Evolutionary conservation across 495 filamentous ascomycete genomes (phyloP), one percentile per base, ranked within the genome.

Genomic region (Xylaria sp.): DNA sequence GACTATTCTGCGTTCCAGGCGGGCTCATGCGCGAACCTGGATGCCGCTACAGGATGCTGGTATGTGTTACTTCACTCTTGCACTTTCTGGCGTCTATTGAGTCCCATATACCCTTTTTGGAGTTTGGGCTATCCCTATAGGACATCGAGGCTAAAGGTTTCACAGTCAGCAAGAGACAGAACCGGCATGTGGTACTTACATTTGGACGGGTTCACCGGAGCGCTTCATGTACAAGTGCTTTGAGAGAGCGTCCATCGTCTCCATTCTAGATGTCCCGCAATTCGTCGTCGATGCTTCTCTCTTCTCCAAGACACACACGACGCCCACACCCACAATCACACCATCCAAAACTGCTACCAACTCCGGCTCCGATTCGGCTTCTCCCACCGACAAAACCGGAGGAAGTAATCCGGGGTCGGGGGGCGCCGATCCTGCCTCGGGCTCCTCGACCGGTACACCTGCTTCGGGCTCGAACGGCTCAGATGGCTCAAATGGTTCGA

Each of bases 161-260:
- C 33, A 50, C 43, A 69, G 69, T 29, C 15, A 37, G 72, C 12
- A 68, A 71, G 0, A 24, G 46, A 0, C 74, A 67, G 35, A 71
- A 66, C 46, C 71, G n/a, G 74, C 73, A 19, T 85, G 82, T 69
- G 76, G 76, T 0, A 83, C 80, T 0, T 82, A 80, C 59, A 40
- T 81, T 29, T 83, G 82, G 82, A 71, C 77, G 0, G 79, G 75
- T 61, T 4, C 70, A 0, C 74, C 79, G 0, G 53, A 26, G 5
- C 75, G 73, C 29, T 80, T 74, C 62, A 83, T 83, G 82, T 81
- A 77, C 64, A 69, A 76, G 21, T 85, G 82, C 71, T 75, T 75
- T 40, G 64, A 50, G 19, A 33, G 43, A 2, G 61, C 75, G 0
- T 63, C 72, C 0, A 40, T 78, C 14, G 19, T 82, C 26, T 71